Evolutionary conservation across 148 eudicot genomes (phyloP).

Genomic region (Fagopyrum esculentum): DNA sequence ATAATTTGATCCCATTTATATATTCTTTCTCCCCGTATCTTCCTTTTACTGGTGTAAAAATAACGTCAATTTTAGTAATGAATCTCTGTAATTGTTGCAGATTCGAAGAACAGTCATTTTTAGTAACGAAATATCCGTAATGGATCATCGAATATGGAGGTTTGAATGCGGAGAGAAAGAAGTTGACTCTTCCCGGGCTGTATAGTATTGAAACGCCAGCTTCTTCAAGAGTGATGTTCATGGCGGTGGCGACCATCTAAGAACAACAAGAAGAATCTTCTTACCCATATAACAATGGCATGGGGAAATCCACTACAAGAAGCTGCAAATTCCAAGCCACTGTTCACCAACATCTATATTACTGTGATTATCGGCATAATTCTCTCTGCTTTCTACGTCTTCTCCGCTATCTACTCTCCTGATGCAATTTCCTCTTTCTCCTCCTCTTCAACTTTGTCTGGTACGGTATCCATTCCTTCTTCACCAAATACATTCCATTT

Average conservation of each 20-base stretch:
- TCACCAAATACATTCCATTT: background rate
- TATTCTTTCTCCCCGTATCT: too few relatives aligned
- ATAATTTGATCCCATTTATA: too few relatives aligned
- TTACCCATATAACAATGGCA: constrained; percentile 25
- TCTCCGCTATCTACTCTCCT: constrained; percentile 59
- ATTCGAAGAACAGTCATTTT: too few relatives aligned
- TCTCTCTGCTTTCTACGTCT: constrained; percentile 57
- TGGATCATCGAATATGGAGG: background rate
- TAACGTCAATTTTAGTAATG: too few relatives aligned
- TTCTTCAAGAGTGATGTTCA: background rate
- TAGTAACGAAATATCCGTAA: too few relatives aligned
- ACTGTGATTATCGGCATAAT: constrained; percentile 53
- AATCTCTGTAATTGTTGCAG: too few relatives aligned
- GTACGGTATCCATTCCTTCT: constrained; percentile 7
- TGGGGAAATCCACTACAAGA: constrained; percentile 39
- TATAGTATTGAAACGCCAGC: background rate
- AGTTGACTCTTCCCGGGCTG: background rate
- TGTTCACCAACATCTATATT: constrained; percentile 62
- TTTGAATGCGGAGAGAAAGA: background rate
- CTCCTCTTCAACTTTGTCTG: constrained; percentile 17
- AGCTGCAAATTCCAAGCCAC: constrained; percentile 57
- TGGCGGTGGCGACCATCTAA: background rate
- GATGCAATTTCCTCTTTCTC: constrained; percentile 22
- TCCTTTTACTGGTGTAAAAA: too few relatives aligned
- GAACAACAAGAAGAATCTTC: background rate